Evolutionary conservation across 2,329 filamentous ascomycete species (phyloP).

Genomic region (Cladosporium halotolerans): DNA sequence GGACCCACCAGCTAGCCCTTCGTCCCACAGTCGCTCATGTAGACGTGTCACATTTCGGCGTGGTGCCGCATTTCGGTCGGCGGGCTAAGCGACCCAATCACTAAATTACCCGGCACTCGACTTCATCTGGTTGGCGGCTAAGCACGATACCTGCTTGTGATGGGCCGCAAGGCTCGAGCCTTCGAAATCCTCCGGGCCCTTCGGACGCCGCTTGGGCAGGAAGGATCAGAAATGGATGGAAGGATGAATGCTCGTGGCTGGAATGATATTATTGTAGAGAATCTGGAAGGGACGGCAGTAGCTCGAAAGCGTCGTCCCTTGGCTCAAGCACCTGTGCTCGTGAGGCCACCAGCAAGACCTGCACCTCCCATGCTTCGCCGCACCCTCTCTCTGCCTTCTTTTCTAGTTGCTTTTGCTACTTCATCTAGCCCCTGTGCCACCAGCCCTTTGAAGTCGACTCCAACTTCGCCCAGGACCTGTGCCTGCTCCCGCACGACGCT

Average conservation of each 20-base stretch:
- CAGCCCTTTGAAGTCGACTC: slow-evolving; percentile 80
- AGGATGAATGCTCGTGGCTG: too few relatives aligned
- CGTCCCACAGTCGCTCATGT: not conserved
- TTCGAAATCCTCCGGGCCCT: too few relatives aligned
- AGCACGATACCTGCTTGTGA: not conserved
- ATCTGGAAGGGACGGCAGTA: too few relatives aligned
- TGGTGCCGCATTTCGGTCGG: not conserved
- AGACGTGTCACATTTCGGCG: not conserved
- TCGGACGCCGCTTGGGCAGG: too few relatives aligned
- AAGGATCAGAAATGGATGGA: too few relatives aligned
- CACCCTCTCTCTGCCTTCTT: slow-evolving; percentile 8
- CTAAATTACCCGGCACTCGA: not conserved
- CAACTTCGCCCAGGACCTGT: slow-evolving; percentile 72
- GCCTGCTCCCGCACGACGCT: slow-evolving; percentile 75
- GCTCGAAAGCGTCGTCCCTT: too few relatives aligned
- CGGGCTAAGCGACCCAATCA: not conserved
- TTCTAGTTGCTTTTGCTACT: slow-evolving; percentile 4
- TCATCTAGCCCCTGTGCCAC: slow-evolving; percentile 53
- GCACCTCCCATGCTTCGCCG: slow-evolving; percentile 7
- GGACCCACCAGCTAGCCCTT: not conserved
- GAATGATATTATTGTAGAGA: too few relatives aligned
- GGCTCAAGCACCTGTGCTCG: slow-evolving; percentile 12
- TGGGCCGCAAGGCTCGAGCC: too few relatives aligned
- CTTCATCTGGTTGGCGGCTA: not conserved
- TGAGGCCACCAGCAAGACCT: slow-evolving; percentile 2